Percentiles rank a stretch among this genome's conserved stretches.
Evolutionary conservation across 1,139 yeast genomes (phyloP).

Genomic region (Suhomyces bokatorum): DNA sequence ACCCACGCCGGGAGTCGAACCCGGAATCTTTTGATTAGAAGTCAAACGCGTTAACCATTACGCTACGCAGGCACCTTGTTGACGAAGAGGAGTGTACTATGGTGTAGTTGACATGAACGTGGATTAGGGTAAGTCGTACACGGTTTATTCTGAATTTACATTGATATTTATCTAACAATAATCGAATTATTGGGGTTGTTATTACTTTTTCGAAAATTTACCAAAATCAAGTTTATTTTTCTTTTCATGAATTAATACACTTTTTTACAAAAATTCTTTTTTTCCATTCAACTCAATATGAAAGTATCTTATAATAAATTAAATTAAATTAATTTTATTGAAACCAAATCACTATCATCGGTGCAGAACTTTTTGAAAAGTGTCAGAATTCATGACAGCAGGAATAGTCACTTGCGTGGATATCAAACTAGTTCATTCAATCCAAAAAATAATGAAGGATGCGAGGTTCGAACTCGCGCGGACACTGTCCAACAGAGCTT

Average conservation of each 20-base stretch:
- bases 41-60: constrained; percentile 22
- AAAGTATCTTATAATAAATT: too few relatives aligned
- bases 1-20: constrained; percentile 21
- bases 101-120: background rate
- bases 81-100: background rate
- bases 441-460: constrained; percentile 60
- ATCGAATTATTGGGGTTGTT: background rate
- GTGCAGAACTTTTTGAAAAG: too few relatives aligned
- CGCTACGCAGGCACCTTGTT: constrained; percentile 19
- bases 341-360: too few relatives aligned
- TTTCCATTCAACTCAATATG: too few relatives aligned
- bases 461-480: constrained; percentile 91
- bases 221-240: too few relatives aligned
- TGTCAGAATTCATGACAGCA: background rate
- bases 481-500: constrained; percentile 55
- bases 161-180: too few relatives aligned
- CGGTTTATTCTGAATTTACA: background rate
- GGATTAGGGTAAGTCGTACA: too few relatives aligned
- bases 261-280: too few relatives aligned
- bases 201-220: too few relatives aligned
- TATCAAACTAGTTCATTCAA: background rate
- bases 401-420: background rate
- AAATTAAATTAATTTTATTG: too few relatives aligned
- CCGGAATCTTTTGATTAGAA: constrained; percentile 20
- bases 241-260: too few relatives aligned